Base-by-base conservation (phyloP, 345 rosid species). In the Brassica rapa region DNA sequence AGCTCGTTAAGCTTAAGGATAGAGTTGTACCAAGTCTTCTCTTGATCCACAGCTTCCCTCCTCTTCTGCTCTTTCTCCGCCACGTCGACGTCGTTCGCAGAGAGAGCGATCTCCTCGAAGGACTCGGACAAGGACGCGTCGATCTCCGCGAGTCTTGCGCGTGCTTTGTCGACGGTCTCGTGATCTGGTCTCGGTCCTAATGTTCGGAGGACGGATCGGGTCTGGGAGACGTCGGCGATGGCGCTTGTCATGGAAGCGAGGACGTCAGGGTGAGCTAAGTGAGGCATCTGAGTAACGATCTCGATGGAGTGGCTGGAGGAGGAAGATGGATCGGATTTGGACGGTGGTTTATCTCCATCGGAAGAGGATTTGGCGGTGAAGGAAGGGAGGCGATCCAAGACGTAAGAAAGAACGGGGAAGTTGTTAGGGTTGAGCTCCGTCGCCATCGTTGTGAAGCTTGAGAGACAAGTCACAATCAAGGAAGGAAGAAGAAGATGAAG, bases 171-270 rank as follows among this genome's bases (percentile, higher is more conserved):
- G 21, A 95, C 89, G 60, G 93, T 71, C 86, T 93, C 97, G 82
- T 91, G 99, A 80, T 90, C 96, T 24, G 99, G 99, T 8, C 98
- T 90, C 0, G 93, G 93, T 3, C 99, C 99, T 10, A 95, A 84
- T 66, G 90, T 89, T 9, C 75, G 90, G 64, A 95, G 97, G 21
- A 95, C 77, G 57, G 96, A 81, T 56, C 98, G 96, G 60, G 96
- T 90, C 73, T 91, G 94, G 60, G 93, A 71, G 0, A 95, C 98
- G 76, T 91, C 93, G 43, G 87, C 55, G 72, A 93, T 84, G 12
- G 94, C 94, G 74, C 64, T 77, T 56, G 87, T 85, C 99, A 95
- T 91, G 71, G 94, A 83, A 14, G 93, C 88, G 15, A 95, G 43
- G 64, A 95, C 86, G 14, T 84, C 82, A 5, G 94, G 99, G 67